Base-by-base conservation (phyloP, 352 stramenopile species). In the Stramenopiles sp. region DNA sequence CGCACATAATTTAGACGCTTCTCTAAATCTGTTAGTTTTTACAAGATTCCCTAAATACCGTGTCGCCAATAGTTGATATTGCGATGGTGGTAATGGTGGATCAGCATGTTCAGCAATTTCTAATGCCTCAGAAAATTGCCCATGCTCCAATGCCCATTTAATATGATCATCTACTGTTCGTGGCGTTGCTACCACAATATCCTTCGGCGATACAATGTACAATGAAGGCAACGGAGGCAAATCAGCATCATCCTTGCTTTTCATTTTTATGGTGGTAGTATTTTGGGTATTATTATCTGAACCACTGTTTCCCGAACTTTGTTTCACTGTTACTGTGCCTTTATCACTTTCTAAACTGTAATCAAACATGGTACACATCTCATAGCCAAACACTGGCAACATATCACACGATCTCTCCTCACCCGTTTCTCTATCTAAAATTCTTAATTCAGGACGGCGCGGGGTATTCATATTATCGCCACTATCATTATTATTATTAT, bases 91-190 rank as follows among this genome's bases (percentile, higher is more conserved):
- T 1, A 86, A 79, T 6, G 79, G 30, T 32, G 83, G 80, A 6
- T 79, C 31, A 53, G 83, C 63, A n/a, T 73, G 69, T 27, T 80
- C 32, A 1, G 82, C 78, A 7, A 83, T 29, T 30, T 30, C 63
- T 1, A 84, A 65, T 30, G 80, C 82, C 20, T 43, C 79, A 27
- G 63, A 38, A 31, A 80, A 65, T 30, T 82, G 74, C 32, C 38
- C 73, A 4, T 69, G 43, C 30, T 78, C 63, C 53, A 85, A 76
- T 65, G 82, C 82, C 76, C 81, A 85, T 30, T 80, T 77, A 29
- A 82, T 78, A 1, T 65, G 73, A 65, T 87, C 84, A 32, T 87
- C 84, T 7, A 85, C 79, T 78, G 83, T 80, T 30, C 84, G 69
- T 7, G 85, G 81, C 7, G 81, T 76, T 0, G 81, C 82, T 23